phyloP scores from a whole-genome alignment of 2,329 filamentous ascomycete species.

The Epichloe sp. region DNA sequence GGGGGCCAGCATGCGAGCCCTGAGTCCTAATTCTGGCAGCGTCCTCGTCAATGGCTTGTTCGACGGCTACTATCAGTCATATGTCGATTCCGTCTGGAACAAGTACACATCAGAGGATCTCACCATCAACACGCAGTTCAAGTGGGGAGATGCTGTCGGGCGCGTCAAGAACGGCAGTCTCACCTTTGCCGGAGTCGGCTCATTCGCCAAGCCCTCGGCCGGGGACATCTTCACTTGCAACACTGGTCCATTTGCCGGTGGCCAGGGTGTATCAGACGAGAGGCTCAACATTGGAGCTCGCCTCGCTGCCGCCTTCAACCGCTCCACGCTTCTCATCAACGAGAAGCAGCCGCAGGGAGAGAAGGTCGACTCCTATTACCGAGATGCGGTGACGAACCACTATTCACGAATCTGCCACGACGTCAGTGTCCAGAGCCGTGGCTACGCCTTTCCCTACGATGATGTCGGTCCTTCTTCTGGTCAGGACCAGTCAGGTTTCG shows the following conservation, averaged over 20 bases:
- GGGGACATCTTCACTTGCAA: slow-evolving; percentile 39
- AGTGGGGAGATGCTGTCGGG: slow-evolving; percentile 35
- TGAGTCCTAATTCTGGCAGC: slow-evolving; percentile 39
- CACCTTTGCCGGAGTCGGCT: slow-evolving; percentile 28
- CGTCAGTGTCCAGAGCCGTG: slow-evolving; percentile 42
- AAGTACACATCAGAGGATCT: slow-evolving; percentile 32
- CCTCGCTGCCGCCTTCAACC: slow-evolving; percentile 64
- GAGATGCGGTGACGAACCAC: slow-evolving; percentile 45
- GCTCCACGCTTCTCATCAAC: slow-evolving; percentile 50
- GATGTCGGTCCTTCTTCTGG: slow-evolving; percentile 46
- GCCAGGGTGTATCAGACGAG: slow-evolving; percentile 27
- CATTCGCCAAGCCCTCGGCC: slow-evolving; percentile 34
- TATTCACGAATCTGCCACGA: slow-evolving; percentile 53
- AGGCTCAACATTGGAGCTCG: slow-evolving; percentile 56
- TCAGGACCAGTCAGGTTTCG: slow-evolving; percentile 47
- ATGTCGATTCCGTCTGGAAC: slow-evolving; percentile 39
- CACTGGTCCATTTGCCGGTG: slow-evolving; percentile 41
- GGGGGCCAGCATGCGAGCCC: slow-evolving; percentile 29
- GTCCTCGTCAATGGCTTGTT: slow-evolving; percentile 32
- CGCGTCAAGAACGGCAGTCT: slow-evolving; percentile 25
- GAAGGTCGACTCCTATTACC: slow-evolving; percentile 37
- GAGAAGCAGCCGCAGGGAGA: slow-evolving; percentile 39
- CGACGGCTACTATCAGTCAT: slow-evolving; percentile 33
- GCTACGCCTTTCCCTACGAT: slow-evolving; percentile 62
- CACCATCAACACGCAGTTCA: slow-evolving; percentile 39